Percentiles rank a stretch among this genome's conserved stretches.
Evolutionary conservation across 1,139 yeast genomes (phyloP).

Genomic region (Pichia sp.): DNA sequence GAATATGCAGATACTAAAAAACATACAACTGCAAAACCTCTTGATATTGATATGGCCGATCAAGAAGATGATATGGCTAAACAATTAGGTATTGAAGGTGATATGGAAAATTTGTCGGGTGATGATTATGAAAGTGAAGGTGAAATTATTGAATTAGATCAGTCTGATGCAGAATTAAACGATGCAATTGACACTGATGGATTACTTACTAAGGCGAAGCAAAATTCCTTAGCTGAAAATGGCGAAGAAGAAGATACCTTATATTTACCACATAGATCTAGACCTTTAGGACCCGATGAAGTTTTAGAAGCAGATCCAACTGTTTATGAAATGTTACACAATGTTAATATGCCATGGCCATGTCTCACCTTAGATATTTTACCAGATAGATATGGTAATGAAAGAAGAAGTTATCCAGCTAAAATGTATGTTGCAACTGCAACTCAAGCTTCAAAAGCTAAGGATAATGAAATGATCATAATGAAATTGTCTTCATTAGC

Average conservation of each 20-base stretch:
- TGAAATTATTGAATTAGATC: slow-evolving; percentile 74
- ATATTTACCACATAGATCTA: slow-evolving; percentile 81
- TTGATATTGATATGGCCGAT: slow-evolving; percentile 26
- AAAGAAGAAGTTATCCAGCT: slow-evolving; percentile 87
- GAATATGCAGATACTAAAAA: slow-evolving; percentile 27
- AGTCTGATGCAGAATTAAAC: slow-evolving; percentile 36
- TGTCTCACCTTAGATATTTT: slow-evolving; percentile 84
- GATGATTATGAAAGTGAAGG: slow-evolving; percentile 95
- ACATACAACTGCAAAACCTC: slow-evolving; percentile 24
- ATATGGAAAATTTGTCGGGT: slow-evolving; percentile 89
- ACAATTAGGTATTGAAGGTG: slow-evolving; percentile 47
- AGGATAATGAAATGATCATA: slow-evolving; percentile 82
- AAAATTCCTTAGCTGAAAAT: slow-evolving; percentile 7
- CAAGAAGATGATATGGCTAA: slow-evolving; percentile 49
- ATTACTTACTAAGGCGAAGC: slow-evolving; percentile 16
- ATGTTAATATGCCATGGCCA: slow-evolving; percentile 94
- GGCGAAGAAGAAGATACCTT: slow-evolving; percentile 38
- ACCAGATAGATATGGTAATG: slow-evolving; percentile 82
- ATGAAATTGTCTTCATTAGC: slow-evolving; percentile 77
- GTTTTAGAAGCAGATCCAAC: slow-evolving; percentile 94
- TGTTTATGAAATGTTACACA: slow-evolving; percentile 94
- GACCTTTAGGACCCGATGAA: slow-evolving; percentile 92
- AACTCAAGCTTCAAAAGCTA: slow-evolving; percentile 83
- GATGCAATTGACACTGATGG: slow-evolving; percentile 25
- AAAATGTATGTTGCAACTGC: slow-evolving; percentile 83